phyloP scores from a whole-genome alignment of 1,284 basidiomycete genomes.

The Clitocybe nebularis region DNA sequence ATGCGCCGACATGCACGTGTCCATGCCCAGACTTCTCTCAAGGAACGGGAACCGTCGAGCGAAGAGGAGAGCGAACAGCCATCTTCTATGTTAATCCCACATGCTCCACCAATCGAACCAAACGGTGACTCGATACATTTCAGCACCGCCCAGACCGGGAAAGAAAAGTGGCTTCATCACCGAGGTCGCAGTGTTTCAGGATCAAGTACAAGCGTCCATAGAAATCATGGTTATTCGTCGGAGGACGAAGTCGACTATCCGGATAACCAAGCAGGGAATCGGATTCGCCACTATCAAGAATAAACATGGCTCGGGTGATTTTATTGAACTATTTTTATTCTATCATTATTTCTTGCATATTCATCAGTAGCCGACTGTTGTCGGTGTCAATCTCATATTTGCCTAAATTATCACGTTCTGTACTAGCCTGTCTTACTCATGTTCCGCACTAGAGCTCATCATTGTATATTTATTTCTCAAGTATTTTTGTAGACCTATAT shows the following conservation, averaged over 20 bases:
- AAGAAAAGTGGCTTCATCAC: conserved; percentile 24
- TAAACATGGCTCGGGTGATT: conserved; percentile 14
- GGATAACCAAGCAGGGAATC: conserved; percentile 28
- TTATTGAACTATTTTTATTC: conserved; percentile 10
- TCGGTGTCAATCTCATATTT: background rate
- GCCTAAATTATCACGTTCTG: background rate
- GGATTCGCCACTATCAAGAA: conserved; percentile 23
- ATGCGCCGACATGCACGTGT: conserved; percentile 81
- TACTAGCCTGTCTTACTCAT: too few relatives aligned
- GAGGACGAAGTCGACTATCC: conserved; percentile 26
- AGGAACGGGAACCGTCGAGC: conserved; percentile 36
- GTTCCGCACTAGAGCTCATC: too few relatives aligned
- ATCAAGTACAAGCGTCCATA: conserved; percentile 35
- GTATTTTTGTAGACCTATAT: too few relatives aligned
- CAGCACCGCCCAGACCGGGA: too few relatives aligned
- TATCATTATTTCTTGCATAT: conserved; percentile 12
- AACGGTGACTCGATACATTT: too few relatives aligned
- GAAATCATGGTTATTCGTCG: conserved; percentile 33
- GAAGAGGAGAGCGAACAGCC: conserved; percentile 41
- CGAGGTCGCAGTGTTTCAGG: conserved; percentile 35
- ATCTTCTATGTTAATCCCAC: conserved; percentile 20
- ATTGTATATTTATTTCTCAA: too few relatives aligned
- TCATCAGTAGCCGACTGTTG: background rate
- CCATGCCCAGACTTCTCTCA: conserved; percentile 42
- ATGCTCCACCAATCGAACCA: conserved; percentile 10